Conservation (phyloP, 805 yeast genomes). For the Kodamaea kakaduensis region DNA sequence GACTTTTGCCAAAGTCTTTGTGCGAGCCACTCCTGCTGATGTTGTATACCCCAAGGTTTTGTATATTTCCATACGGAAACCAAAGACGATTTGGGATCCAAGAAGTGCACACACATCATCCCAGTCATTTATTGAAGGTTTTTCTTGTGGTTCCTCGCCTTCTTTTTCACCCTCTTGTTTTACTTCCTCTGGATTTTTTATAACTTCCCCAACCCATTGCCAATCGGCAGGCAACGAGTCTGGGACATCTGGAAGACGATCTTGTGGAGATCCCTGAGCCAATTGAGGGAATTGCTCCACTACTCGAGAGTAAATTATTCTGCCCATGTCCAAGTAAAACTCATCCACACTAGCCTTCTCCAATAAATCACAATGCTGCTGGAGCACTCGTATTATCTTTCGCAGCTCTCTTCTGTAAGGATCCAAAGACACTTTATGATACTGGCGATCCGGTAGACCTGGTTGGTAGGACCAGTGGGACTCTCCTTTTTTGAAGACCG, state of each 20-base stretch:
- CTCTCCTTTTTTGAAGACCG: slow-evolving; percentile 87
- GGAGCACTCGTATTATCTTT: slow-evolving; percentile 66
- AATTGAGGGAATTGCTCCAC: slow-evolving; percentile 47
- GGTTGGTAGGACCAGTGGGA: slow-evolving; percentile 74
- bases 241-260: slow-evolving; percentile 45
- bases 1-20: slow-evolving; percentile 75
- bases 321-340: slow-evolving; percentile 80
- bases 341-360: slow-evolving; percentile 98
- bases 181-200: slow-evolving; percentile 1
- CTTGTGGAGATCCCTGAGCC: slow-evolving; percentile 13
- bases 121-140: slow-evolving; percentile 46
- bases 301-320: slow-evolving; percentile 47
- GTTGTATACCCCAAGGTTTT: slow-evolving; percentile 72
- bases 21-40: slow-evolving; percentile 80
- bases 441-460: slow-evolving; percentile 51
- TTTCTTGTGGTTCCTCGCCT: neutral
- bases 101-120: slow-evolving; percentile 70
- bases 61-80: slow-evolving; percentile 51
- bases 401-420: slow-evolving; percentile 88
- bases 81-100: slow-evolving; percentile 58
- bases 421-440: slow-evolving; percentile 83
- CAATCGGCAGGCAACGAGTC: slow-evolving; percentile 26
- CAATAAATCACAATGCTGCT: slow-evolving; percentile 57
- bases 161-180: slow-evolving; percentile 1
- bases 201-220: slow-evolving; percentile 28